phyloP scores from a whole-genome alignment of 805 yeast genomes.

The Blastobotrys robertii region DNA sequence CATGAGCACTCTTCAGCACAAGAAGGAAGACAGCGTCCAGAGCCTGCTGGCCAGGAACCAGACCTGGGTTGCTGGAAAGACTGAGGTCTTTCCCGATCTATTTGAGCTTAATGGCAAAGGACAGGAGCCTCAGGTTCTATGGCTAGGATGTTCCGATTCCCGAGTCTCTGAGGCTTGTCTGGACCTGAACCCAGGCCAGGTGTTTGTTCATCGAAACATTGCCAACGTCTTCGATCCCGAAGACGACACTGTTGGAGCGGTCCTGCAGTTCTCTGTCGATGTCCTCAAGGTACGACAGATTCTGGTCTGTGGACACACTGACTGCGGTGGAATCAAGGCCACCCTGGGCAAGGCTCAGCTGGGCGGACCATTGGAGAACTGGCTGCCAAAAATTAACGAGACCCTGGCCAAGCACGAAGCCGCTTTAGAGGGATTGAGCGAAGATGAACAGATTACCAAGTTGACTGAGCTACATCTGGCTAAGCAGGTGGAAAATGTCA shows the following conservation, averaged over 20 bases:
- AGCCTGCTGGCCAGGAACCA: constrained; percentile 32
- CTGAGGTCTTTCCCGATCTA: constrained; percentile 43
- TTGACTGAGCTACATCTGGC: constrained; percentile 70
- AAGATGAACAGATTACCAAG: constrained; percentile 45
- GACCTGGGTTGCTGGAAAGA: constrained; percentile 38
- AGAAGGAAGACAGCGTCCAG: constrained; percentile 28
- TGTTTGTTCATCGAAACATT: constrained; percentile 79
- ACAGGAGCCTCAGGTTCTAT: constrained; percentile 84
- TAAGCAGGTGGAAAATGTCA: constrained; percentile 58
- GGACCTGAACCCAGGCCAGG: constrained; percentile 80
- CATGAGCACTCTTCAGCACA: constrained; percentile 21
- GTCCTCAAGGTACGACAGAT: constrained; percentile 72
- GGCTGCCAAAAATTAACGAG: constrained; percentile 59
- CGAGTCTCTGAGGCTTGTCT: constrained; percentile 75
- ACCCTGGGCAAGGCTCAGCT: constrained; percentile 53
- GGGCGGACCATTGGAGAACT: constrained; percentile 62
- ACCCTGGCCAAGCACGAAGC: constrained; percentile 51
- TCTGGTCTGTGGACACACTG: constrained; percentile 87
- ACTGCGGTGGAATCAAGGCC: constrained; percentile 90
- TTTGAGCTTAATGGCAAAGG: constrained; percentile 65
- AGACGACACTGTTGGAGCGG: constrained; percentile 67
- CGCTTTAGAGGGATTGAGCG: constrained; percentile 42
- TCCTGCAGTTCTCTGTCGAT: constrained; percentile 80
- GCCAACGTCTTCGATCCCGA: constrained; percentile 64
- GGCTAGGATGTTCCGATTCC: constrained; percentile 93